Evolutionary conservation across 345 rosid genomes (phyloP).

Genomic region (Hibiscus tridactylites): DNA sequence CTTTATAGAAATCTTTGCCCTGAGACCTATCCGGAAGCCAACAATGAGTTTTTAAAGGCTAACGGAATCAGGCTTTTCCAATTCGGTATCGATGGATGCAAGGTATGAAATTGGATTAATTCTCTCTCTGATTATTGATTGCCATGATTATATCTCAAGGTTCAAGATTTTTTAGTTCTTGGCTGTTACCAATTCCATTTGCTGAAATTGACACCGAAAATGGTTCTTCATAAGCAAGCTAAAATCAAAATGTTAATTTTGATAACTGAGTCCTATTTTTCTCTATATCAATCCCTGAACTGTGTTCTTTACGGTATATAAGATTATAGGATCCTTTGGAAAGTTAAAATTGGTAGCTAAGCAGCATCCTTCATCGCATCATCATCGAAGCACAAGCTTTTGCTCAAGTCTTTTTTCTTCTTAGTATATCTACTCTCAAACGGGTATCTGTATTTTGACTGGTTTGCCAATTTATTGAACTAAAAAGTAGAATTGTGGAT

Average conservation of each 20-base stretch:
- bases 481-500: background rate
- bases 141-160: too few species aligned
- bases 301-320: background rate
- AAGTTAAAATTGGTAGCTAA: background rate
- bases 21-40: slow-evolving; percentile 43
- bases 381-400: background rate
- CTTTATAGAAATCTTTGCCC: slow-evolving; percentile 40
- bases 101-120: background rate
- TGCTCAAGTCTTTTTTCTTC: background rate
- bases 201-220: background rate
- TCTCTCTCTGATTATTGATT: too few species aligned
- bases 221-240: background rate
- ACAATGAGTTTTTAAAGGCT: slow-evolving; percentile 28
- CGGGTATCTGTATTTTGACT: background rate
- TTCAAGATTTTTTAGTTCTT: too few species aligned
- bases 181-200: too few species aligned
- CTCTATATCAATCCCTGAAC: background rate
- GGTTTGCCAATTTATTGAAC: background rate
- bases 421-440: background rate
- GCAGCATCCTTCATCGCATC: background rate
- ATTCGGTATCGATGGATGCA: slow-evolving; percentile 41
- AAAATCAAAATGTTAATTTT: background rate
- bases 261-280: background rate
- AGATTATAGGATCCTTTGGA: background rate
- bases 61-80: slow-evolving; percentile 45